A percentile compares a stretch with the other conserved stretches of the same genome.
phyloP scores from a whole-genome alignment of 441 rosid species.

The Viola pubescens region DNA sequence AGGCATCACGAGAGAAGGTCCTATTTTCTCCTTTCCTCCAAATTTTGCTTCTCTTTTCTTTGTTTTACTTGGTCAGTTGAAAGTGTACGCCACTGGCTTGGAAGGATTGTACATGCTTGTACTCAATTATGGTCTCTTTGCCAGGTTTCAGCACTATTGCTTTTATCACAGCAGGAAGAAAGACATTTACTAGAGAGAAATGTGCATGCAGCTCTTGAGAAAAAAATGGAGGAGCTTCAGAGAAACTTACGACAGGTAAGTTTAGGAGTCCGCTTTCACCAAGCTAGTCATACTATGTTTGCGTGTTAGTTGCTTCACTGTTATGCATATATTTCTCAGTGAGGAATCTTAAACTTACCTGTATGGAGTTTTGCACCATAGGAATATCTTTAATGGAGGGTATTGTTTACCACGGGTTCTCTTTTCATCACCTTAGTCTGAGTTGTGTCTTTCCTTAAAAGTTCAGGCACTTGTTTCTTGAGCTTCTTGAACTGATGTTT shows the following conservation, averaged over 20 bases:
- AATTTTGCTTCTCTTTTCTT: conserved; percentile 3
- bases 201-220: conserved; percentile 72
- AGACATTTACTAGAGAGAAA: conserved; percentile 86
- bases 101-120: conserved; percentile 13
- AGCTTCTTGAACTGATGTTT: too few relatives aligned
- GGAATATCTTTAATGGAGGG: too few relatives aligned
- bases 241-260: conserved; percentile 79
- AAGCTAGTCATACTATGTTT: background rate
- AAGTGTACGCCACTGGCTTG: background rate
- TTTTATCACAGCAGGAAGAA: conserved; percentile 94
- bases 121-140: conserved; percentile 16
- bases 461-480: too few relatives aligned
- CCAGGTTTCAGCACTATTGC: conserved; percentile 78
- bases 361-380: background rate
- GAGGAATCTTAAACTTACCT: background rate
- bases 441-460: too few relatives aligned
- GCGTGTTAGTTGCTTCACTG: background rate
- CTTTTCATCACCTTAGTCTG: too few relatives aligned
- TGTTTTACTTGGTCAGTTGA: conserved; percentile 11
- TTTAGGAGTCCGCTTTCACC: background rate
- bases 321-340: background rate
- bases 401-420: too few relatives aligned
- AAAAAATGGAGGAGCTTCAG: conserved; percentile 82
- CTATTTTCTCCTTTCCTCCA: background rate
- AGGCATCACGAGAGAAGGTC: conserved; percentile 93